Evolutionary conservation across 2,329 filamentous ascomycete genomes (phyloP), one percentile per base, ranked within the genome.

Genomic region (Immersiporthe knoxdaviesiana): DNA sequence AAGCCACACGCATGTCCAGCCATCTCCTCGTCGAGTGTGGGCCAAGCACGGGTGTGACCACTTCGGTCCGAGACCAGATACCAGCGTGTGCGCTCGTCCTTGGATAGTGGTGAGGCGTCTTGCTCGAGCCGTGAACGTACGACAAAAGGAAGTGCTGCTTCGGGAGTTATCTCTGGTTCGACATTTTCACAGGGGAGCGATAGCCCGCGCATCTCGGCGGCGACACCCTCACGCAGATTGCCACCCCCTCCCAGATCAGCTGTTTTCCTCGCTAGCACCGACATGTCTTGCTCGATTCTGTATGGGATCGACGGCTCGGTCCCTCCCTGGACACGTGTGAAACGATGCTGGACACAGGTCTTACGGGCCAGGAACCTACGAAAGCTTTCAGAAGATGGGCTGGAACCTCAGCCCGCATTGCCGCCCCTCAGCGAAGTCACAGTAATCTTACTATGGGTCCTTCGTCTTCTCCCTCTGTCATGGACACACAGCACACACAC

Each of bases 341-440:
- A n/a, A 32, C 61, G 41, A 47, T 27, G 16, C 41, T 32, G 41
- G 61, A 47, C 61, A 41, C 41, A 27, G 37, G 39, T 63, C 39
- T n/a, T n/a, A 21, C 24, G 37, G 27, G n/a, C n/a, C 27, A 32
- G 41, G 24, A 24, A 11, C 18, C 24, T 14, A 63, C 16, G 41
- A 30, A 8, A 63, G 10, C 8, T 8, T 14, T 32, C 24, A 47
- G 16, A 11, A 41, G 39, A 47, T 35, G 61, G 61, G 61, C 61
- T 63, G 61, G 24, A 32, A 63, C 27, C 61, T 63, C 61, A 63
- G 61, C 61, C 61, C 24, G 39, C 27, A 32, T 50, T 63, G 10
- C 61, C 41, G 37, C 61, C n/a, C n/a, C n/a, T 27, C 39, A 41
- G 14, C 18, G 37, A 44, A 27, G 35, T 39, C 35, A 12, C 35